A percentile compares a stretch with the other conserved stretches of the same genome.
phyloP scores from a whole-genome alignment of 352 stramenopile genomes.

The Peronospora belbahrii region DNA sequence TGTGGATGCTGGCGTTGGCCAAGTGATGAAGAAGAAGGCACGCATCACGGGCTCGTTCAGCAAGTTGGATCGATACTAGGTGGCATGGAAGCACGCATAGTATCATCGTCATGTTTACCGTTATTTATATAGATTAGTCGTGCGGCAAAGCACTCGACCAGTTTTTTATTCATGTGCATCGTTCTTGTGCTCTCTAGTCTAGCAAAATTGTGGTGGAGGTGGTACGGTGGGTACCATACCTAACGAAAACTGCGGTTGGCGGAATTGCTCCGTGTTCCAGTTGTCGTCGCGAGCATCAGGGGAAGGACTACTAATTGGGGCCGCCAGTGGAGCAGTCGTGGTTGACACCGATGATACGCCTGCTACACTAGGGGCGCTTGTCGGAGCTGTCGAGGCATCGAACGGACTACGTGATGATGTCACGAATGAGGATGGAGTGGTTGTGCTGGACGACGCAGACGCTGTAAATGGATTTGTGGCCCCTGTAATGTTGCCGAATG shows the following conservation, averaged over 20 bases:
- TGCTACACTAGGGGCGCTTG: conserved; percentile 8
- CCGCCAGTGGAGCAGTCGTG: conserved; percentile 6
- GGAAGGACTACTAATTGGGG: conserved; percentile 10
- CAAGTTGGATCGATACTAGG: conserved; percentile 27
- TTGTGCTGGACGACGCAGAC: conserved; percentile 7
- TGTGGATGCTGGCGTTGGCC: conserved; percentile 38
- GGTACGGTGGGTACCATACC: conserved; percentile 57
- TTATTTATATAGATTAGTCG: conserved; percentile 26
- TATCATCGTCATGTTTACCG: conserved; percentile 1
- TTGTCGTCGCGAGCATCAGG: conserved; percentile 41
- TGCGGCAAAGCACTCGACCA: conserved; percentile 2
- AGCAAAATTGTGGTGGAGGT: conserved; percentile 47
- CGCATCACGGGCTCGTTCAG: conserved; percentile 20
- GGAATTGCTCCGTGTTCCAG: conserved; percentile 59
- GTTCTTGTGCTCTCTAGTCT: background rate
- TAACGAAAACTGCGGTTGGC: conserved; percentile 39
- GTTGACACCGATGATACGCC: conserved; percentile 4
- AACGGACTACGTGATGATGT: conserved; percentile 33
- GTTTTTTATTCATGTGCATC: conserved; percentile 2
- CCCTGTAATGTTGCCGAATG: conserved; percentile 7
- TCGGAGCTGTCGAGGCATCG: conserved; percentile 6
- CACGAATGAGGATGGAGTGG: conserved; percentile 15
- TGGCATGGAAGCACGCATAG: background rate
- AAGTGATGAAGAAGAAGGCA: conserved; percentile 47
- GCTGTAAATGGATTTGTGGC: conserved; percentile 15